A percentile compares a stretch with the other conserved stretches of the same genome.
Evolutionary conservation across 2,329 filamentous ascomycete species (phyloP).

Genomic region (Aquanectria penicillioides): DNA sequence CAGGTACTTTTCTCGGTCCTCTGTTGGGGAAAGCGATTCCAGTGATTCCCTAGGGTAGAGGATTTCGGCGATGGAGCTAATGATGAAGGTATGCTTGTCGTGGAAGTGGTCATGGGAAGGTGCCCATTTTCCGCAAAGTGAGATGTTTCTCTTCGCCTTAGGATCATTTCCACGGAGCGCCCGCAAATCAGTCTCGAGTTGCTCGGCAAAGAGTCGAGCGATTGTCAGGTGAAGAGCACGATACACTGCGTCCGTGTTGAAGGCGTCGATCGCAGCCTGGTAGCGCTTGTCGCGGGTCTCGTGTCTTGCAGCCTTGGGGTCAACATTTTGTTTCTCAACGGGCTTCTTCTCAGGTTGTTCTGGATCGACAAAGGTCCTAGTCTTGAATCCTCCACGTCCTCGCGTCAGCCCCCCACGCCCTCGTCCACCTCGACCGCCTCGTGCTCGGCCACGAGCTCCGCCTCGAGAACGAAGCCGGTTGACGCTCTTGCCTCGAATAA

Average conservation of each 20-base stretch:
- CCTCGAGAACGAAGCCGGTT: slow-evolving; percentile 11
- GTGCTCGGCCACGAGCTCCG: slow-evolving; percentile 19
- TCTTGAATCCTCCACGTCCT: neutral
- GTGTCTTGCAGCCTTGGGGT: slow-evolving; percentile 38
- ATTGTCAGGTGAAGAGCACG: slow-evolving; percentile 62
- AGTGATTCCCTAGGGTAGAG: slow-evolving; percentile 52
- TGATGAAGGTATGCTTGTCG: slow-evolving; percentile 67
- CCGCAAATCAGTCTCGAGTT: slow-evolving; percentile 59
- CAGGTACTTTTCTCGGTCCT: slow-evolving; percentile 61
- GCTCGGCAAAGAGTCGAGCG: slow-evolving; percentile 65
- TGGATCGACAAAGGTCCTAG: neutral
- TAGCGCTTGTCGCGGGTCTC: slow-evolving; percentile 53
- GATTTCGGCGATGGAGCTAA: slow-evolving; percentile 66
- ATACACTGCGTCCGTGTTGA: slow-evolving; percentile 58
- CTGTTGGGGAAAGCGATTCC: slow-evolving; percentile 43
- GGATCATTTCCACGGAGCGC: slow-evolving; percentile 52
- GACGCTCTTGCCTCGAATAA: slow-evolving; percentile 35
- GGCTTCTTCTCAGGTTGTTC: neutral
- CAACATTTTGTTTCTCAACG: neutral
- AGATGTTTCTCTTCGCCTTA: slow-evolving; percentile 56
- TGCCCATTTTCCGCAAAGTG: slow-evolving; percentile 70
- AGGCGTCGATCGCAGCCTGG: slow-evolving; percentile 49
- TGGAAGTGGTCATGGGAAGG: slow-evolving; percentile 64
- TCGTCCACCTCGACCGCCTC: slow-evolving; percentile 6
- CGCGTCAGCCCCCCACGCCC: neutral